These are phyloP conservation scores for Micractinium conductrix DNA, from an alignment of 139 green algal species.

Conservation along the genomic window DNA sequence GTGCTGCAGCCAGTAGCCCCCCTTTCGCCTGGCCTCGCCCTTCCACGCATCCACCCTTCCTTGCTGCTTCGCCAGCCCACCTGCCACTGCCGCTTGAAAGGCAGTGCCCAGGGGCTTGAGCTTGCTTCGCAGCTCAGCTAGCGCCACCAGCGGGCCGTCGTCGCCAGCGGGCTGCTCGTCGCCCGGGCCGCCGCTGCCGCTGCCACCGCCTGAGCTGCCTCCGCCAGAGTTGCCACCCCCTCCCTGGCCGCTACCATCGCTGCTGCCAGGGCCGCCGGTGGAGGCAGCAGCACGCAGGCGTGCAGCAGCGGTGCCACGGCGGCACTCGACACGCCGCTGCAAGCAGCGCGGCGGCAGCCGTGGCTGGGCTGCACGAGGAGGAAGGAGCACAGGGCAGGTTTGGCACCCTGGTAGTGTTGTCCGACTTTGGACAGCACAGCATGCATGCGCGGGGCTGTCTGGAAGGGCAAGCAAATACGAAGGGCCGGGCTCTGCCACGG, in stretches of 20 bases:
- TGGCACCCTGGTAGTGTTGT: no score
- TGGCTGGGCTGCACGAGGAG: not conserved
- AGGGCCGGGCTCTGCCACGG: no score
- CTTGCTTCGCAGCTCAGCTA: constrained; percentile 31
- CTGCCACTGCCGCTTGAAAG: not conserved
- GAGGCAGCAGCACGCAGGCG: not conserved
- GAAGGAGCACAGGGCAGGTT: not conserved
- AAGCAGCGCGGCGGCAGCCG: not conserved
- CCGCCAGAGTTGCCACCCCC: not conserved
- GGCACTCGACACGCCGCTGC: no score
- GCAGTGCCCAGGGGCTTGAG: constrained; percentile 3
- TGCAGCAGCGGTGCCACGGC: not conserved
- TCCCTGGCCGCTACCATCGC: not conserved
- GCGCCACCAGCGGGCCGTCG: not conserved
- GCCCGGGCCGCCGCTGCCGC: not conserved
- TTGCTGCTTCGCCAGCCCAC: no score
- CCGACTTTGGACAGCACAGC: no score
- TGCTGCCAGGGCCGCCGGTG: not conserved
- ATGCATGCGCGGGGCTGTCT: no score
- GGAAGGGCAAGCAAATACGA: no score
- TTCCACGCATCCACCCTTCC: no score
- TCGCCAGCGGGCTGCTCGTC: not conserved
- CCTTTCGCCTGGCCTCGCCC: no score
- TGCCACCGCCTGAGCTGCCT: no score
- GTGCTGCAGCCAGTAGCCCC: no score